phyloP scores from a whole-genome alignment of 75 land plant species.

The Sequoiadendron giganteum region DNA sequence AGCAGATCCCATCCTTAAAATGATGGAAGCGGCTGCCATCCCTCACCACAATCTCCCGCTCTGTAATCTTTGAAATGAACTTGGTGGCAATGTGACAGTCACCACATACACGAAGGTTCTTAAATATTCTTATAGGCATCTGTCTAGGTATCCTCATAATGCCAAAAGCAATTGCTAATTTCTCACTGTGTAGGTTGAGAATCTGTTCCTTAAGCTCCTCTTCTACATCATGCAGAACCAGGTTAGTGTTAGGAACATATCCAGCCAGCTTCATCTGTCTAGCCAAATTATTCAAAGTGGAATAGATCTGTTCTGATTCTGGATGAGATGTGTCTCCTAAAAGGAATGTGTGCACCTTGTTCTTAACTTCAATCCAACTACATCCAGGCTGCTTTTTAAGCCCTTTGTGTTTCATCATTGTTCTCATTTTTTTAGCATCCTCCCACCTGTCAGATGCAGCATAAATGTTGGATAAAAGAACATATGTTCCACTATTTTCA shows the following conservation, averaged over 20 bases:
- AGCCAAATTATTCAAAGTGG: background rate
- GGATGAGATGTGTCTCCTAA: constrained; percentile 6
- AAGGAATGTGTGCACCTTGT: background rate
- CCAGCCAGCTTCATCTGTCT: background rate
- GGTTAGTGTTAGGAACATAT: background rate
- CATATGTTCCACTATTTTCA: background rate
- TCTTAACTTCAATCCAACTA: constrained; percentile 3
- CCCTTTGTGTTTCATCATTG: background rate
- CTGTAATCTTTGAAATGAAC: background rate
- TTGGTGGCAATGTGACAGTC: background rate
- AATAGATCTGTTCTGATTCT: background rate
- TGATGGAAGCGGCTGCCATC: too few species aligned
- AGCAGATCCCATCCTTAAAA: too few species aligned
- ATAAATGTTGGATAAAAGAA: background rate
- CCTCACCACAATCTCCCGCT: background rate
- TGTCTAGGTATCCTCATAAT: background rate
- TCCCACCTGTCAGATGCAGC: background rate
- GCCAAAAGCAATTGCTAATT: background rate
- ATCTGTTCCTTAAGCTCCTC: background rate
- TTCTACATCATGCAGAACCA: background rate
- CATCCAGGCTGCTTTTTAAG: background rate
- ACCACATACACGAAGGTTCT: background rate
- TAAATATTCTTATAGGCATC: background rate
- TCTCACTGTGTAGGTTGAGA: background rate
- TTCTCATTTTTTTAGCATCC: background rate